Evolutionary conservation across 108 stramenopile genomes (phyloP).

Genomic region (Cylindrotheca fusiformis): DNA sequence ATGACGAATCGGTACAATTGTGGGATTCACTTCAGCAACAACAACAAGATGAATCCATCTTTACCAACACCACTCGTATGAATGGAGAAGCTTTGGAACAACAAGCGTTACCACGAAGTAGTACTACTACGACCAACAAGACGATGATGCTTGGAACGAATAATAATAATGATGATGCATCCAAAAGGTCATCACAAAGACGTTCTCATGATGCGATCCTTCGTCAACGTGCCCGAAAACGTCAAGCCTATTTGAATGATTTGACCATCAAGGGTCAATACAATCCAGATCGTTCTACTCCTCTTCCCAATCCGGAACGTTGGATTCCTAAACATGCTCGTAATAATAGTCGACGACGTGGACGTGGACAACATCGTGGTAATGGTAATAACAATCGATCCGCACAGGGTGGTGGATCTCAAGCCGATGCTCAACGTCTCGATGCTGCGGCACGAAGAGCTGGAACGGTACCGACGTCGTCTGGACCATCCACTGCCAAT

Average conservation of each 20-base stretch:
- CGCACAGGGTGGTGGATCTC: conserved; percentile 70
- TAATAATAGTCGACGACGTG: conserved; percentile 72
- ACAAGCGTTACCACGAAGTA: conserved; percentile 63
- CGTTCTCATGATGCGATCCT: conserved; percentile 54
- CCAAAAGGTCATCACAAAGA: too few relatives aligned
- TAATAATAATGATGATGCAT: conserved; percentile 6
- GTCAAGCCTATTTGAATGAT: conserved; percentile 60
- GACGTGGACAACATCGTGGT: conserved; percentile 77
- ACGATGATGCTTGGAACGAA: conserved; percentile 27
- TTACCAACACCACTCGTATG: background rate
- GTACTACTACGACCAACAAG: conserved; percentile 33
- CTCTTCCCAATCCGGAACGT: conserved; percentile 95
- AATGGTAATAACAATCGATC: conserved; percentile 45
- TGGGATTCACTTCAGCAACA: conserved; percentile 15
- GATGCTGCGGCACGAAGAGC: conserved; percentile 90
- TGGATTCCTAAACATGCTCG: conserved; percentile 95
- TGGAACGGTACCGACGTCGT: conserved; percentile 26
- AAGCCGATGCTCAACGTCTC: conserved; percentile 84
- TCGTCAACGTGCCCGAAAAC: conserved; percentile 58
- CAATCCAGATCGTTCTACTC: conserved; percentile 73
- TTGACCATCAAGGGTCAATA: conserved; percentile 60
- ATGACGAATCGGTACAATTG: conserved; percentile 24
- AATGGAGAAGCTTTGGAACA: conserved; percentile 63
- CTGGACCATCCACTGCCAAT: conserved; percentile 34
- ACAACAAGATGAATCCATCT: conserved; percentile 15